Evolutionary conservation across 306 rosid genomes (phyloP), one percentile per base, ranked within the genome.

Genomic region (Vigna nakashimae): DNA sequence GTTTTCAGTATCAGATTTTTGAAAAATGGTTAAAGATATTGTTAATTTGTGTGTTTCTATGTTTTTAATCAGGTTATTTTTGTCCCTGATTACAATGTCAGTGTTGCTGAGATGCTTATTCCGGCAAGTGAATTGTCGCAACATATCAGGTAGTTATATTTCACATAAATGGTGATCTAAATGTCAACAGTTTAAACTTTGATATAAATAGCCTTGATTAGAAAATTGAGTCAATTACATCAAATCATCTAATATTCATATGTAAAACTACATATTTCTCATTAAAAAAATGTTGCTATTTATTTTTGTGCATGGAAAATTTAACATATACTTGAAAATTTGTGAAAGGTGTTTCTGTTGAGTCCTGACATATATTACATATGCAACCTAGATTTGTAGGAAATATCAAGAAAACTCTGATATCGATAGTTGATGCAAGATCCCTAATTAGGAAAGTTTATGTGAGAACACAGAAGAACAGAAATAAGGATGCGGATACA

Each of bases 101-200:
- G 97, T 81, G 97, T 86, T 50, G 99, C 99, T 18, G 99, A 95
- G 89, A 55, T 86, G 82, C 90, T 95, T 71, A 95, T 95, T 75
- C 99, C 99, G 18, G 98, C 99, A 18, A 95, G 99, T 82, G 99
- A 95, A 83, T 84, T 95, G 70, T 95, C 99, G 58, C 99, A 95
- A 75, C 99, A 95, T 84, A 95, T 95, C 87, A 95, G 98, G 98
- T 92, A 82, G 32, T 76, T 66, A 55, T 82, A 32, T 46, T 50
- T 64, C 14, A 30, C 15, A 4, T 59, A 69, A 32, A 74, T 69
- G 69, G 1, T 70, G 69, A 62, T 60, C 28, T 67, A 43, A 34
- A 78, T 75, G 4, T 13, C 69, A 38, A 22, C 36, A 38, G 17
- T 49, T 22, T 49, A 26, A 67, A 24, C 32, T 80, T 73, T 43